These are phyloP conservation scores for Angomonas ambiguus DNA, from an alignment of 208 protist species.

Conservation along the genomic window DNA sequence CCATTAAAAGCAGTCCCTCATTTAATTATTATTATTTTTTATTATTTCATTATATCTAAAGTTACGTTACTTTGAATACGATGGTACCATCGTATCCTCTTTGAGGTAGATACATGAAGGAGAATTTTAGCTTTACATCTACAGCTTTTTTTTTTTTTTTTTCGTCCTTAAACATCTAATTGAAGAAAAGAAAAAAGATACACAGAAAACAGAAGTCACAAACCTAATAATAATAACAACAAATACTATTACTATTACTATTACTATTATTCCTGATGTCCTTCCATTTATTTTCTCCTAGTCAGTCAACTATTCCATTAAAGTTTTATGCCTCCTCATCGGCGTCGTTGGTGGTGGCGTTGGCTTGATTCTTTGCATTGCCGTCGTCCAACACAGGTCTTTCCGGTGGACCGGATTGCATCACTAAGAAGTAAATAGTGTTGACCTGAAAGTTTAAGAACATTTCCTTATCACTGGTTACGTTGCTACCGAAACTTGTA, in stretches of 20 bases:
- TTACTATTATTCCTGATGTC: background rate
- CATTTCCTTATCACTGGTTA: conserved; percentile 78
- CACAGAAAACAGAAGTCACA: background rate
- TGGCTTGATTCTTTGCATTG: no score
- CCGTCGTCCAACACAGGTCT: no score
- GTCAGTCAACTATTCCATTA: background rate
- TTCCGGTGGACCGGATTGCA: conserved; percentile 80
- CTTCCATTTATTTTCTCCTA: background rate
- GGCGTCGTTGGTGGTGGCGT: no score
- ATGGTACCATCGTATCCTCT: background rate
- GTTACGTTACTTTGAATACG: background rate
- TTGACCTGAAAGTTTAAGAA: conserved; percentile 85
- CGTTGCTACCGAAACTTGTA: conserved; percentile 80
- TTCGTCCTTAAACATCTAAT: background rate
- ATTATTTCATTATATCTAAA: background rate
- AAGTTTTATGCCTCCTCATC: conserved; percentile 8
- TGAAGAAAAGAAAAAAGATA: background rate
- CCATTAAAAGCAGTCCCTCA: conserved; percentile 3
- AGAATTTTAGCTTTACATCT: background rate
- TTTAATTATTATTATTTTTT: conserved; percentile 6
- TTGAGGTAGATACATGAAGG: conserved; percentile 2
- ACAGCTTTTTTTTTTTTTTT: background rate
- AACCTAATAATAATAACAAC: background rate
- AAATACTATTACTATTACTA: conserved; percentile 8
- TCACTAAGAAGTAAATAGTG: conserved; percentile 56